Evolutionary conservation across 306 rosid species (phyloP), one percentile per base, ranked within the genome.

Genomic region (Abrus pulchellus): DNA sequence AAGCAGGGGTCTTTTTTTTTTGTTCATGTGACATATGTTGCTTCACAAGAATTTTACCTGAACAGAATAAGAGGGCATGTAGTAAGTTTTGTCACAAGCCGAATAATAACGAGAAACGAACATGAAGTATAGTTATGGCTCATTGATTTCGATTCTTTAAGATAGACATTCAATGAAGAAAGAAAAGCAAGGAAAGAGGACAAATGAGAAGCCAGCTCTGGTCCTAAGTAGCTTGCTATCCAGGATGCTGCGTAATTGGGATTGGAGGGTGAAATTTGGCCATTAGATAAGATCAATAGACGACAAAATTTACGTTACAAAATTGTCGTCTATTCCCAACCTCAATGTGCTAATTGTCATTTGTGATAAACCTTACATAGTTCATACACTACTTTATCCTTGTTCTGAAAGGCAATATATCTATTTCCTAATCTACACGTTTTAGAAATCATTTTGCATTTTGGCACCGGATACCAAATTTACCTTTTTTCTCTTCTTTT

Each of bases 11-110:
- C 8, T 9, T 69, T 83, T 66, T 77, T 40, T 36, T 64, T 64
- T 9, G 62, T 79, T 82, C 92, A 86, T 84, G 92, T 78, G 90
- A 81, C 20, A 20, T 80, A 41, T 62, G 36, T 83, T 78, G 80
- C 81, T 59, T 87, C 88, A 72, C 71, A 68, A 71, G 80, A 79
- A 69, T 65, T 87, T 70, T 78, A 48, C 85, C 56, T 69, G 47
- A 86, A 80, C 20, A 20, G 76, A 7, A 13, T 53, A 5, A 44
- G 13, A 64, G 60, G 68, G 80, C 68, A 79, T 63, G 32, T 82
- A 55, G 34, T 13, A 29, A 71, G 62, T 52, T 78, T 69, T 5
- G 63, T 77, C 54, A 80, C 41, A 74, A 38, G 70, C 27, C 70
- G 63, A 61, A 20, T 7, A 82, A 13, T 68, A 80, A 76, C 80